Conservation (phyloP, 306 rosid genomes). For the Echinosophora koreensis region DNA sequence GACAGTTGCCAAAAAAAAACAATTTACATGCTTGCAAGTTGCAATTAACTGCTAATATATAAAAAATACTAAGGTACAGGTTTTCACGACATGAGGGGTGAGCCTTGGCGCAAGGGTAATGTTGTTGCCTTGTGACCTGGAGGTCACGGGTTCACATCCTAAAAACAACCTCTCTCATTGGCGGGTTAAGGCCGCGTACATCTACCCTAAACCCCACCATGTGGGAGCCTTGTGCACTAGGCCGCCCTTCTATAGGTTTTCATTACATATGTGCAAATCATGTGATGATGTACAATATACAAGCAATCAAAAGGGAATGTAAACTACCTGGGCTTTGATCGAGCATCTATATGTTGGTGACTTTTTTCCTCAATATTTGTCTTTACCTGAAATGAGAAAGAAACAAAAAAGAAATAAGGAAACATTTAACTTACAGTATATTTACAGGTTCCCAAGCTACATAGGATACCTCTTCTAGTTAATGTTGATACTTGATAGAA, state of each 20-base stretch:
- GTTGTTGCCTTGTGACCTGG: too few species aligned
- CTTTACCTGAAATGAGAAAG: conserved; percentile 60
- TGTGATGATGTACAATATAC: conserved; percentile 15
- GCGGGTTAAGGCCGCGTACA: too few species aligned
- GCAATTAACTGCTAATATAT: background rate
- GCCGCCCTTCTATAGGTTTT: background rate
- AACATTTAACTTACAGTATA: conserved; percentile 21
- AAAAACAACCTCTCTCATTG: too few species aligned
- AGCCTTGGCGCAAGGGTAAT: too few species aligned
- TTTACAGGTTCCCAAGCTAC: conserved; percentile 22
- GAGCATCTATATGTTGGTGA: conserved; percentile 86
- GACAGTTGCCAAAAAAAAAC: background rate
- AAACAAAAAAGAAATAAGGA: conserved; percentile 26
- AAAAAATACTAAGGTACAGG: background rate
- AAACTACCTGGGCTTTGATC: conserved; percentile 87
- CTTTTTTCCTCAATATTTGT: conserved; percentile 70
- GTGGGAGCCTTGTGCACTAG: too few species aligned
- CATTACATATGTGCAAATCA: conserved; percentile 25
- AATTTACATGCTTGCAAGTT: conserved; percentile 3
- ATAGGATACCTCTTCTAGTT: conserved; percentile 21
- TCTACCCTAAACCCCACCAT: too few species aligned
- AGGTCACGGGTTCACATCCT: too few species aligned
- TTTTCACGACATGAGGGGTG: background rate
- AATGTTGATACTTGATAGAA: conserved; percentile 13
- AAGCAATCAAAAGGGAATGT: conserved; percentile 18